Conservation (phyloP, 2,329 filamentous ascomycete species). For the Colletotrichum nymphaeae region DNA sequence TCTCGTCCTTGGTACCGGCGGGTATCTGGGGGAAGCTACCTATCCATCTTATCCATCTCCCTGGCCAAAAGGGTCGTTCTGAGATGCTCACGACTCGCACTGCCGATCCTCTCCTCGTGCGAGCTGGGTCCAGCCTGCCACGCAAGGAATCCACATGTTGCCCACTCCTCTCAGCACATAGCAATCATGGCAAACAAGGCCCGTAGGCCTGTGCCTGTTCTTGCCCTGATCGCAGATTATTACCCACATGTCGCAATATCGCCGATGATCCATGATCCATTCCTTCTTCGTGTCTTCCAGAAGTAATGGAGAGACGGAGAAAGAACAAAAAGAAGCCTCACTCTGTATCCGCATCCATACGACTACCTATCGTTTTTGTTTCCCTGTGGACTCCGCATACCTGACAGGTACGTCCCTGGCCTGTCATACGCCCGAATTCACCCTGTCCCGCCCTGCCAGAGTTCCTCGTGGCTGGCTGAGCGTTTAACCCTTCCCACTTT, state of each 20-base stretch:
- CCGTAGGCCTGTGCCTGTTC: background rate
- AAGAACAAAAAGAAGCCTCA: constrained; percentile 3
- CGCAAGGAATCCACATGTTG: constrained; percentile 10
- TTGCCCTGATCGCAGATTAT: constrained; percentile 24
- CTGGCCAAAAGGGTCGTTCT: too few relatives aligned
- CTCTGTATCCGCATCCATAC: background rate
- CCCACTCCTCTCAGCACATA: constrained; percentile 15
- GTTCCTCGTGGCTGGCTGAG: background rate
- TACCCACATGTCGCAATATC: constrained; percentile 30
- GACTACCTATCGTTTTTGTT: background rate
- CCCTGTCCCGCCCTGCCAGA: constrained; percentile 3
- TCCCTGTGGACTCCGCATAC: background rate
- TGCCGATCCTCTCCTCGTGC: constrained; percentile 31
- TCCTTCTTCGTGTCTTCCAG: constrained; percentile 31
- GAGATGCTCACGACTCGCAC: constrained; percentile 9
- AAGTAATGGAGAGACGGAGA: constrained; percentile 32
- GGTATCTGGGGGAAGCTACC: too few relatives aligned
- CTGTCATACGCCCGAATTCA: background rate
- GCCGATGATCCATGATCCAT: constrained; percentile 28
- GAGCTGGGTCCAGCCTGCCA: constrained; percentile 27
- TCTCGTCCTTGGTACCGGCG: too few relatives aligned
- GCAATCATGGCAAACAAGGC: constrained; percentile 31
- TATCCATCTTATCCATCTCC: too few relatives aligned
- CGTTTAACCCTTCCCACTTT: background rate
- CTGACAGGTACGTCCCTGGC: constrained; percentile 1